Conservation (phyloP, 1,284 basidiomycete genomes). For the Schizophyllum commune region DNA sequence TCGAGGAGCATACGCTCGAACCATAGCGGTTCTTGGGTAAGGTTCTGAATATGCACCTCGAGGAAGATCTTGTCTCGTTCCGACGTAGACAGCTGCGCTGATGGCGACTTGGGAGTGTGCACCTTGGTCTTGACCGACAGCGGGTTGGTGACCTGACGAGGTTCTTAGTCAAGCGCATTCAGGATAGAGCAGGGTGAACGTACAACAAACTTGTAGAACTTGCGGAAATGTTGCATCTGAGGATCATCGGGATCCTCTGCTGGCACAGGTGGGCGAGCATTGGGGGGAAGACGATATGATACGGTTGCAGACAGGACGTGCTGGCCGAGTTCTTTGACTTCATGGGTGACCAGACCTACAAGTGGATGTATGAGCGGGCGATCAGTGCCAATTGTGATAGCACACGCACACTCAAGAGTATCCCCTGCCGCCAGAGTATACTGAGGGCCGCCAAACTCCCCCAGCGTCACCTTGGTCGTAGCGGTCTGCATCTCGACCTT, state of each 20-base stretch:
- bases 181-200: constrained; percentile 21
- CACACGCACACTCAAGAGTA: constrained; percentile 42
- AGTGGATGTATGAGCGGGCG: background rate
- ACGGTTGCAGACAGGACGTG: constrained; percentile 75
- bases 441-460: constrained; percentile 52
- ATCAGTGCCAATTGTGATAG: background rate
- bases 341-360: constrained; percentile 46
- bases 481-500: constrained; percentile 75
- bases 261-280: constrained; percentile 35
- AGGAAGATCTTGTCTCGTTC: constrained; percentile 79
- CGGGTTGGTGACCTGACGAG: constrained; percentile 70
- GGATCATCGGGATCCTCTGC: constrained; percentile 48
- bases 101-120: constrained; percentile 63
- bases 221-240: constrained; percentile 63
- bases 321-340: constrained; percentile 79
- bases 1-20: constrained; percentile 74
- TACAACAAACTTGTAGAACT: constrained; percentile 86
- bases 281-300: constrained; percentile 57
- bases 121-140: constrained; percentile 88
- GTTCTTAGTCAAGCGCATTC: background rate
- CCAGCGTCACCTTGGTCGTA: constrained; percentile 51
- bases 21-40: constrained; percentile 67
- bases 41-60: constrained; percentile 83
- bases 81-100: constrained; percentile 48
- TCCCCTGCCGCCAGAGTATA: constrained; percentile 41